Conservation (phyloP, 73 alveolate species). For the Tetrahymena elliotti region DNA sequence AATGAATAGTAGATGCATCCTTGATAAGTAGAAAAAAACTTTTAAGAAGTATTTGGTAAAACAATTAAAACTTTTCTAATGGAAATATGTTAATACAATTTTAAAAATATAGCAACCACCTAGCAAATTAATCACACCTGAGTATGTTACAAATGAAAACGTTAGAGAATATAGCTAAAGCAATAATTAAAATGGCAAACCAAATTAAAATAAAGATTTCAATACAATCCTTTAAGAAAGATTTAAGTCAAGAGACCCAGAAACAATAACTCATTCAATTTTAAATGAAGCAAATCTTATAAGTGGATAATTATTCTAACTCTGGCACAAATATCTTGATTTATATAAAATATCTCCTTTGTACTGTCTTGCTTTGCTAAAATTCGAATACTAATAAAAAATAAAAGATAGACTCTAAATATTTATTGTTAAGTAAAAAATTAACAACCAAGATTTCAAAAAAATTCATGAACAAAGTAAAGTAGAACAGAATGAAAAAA, state of each 20-base stretch:
- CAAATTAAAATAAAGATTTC: slow-evolving; percentile 12
- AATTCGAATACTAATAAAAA: slow-evolving; percentile 12
- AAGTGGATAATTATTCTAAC: slow-evolving; percentile 17
- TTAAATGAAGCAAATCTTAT: slow-evolving; percentile 37
- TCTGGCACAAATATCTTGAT: slow-evolving; percentile 38
- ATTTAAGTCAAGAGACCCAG: slow-evolving; percentile 39
- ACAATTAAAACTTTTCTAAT: background rate
- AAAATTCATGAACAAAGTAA: background rate
- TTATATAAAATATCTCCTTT: slow-evolving; percentile 29
- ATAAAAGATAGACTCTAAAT: slow-evolving; percentile 10
- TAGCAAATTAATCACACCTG: slow-evolving; percentile 32
- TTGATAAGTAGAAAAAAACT: slow-evolving; percentile 32
- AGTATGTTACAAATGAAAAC: slow-evolving; percentile 30
- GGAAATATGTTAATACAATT: background rate
- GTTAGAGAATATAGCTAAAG: background rate
- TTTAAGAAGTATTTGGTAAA: slow-evolving; percentile 21
- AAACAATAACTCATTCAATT: slow-evolving; percentile 37
- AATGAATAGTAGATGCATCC: slow-evolving; percentile 27
- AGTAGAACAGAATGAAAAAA: background rate
- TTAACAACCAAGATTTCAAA: background rate
- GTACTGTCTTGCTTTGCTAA: slow-evolving; percentile 21
- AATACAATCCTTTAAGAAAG: slow-evolving; percentile 19
- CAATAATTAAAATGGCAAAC: slow-evolving; percentile 3
- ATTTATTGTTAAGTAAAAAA: background rate
- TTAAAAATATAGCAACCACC: slow-evolving; percentile 10